phyloP scores from a whole-genome alignment of 164 flowering plant genomes.

The Liquidambar formosana region DNA sequence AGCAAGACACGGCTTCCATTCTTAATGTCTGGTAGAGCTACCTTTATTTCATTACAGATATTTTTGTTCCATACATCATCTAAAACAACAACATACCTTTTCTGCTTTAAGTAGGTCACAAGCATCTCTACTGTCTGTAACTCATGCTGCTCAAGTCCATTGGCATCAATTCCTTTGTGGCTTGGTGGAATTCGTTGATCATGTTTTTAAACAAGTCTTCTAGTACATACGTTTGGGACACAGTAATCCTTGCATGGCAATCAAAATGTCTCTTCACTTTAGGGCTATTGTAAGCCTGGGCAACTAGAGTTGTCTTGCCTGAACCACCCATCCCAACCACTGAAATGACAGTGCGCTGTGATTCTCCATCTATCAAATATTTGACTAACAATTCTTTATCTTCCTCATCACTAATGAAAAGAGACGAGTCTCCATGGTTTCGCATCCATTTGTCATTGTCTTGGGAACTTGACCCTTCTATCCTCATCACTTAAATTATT shows the following conservation, averaged over 20 bases:
- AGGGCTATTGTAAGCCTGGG: constrained; percentile 1
- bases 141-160: constrained; percentile 1
- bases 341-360: constrained; percentile 3
- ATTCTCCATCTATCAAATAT: not conserved
- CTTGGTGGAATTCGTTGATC: constrained; percentile 4
- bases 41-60: constrained; percentile 4
- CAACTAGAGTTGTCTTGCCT: no score
- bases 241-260: no score
- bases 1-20: constrained; percentile 13
- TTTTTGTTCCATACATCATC: constrained; percentile 12
- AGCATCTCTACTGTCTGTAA: constrained; percentile 7
- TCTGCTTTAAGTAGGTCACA: constrained; percentile 3
- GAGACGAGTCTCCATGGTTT: not conserved
- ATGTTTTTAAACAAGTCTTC: constrained; percentile 3
- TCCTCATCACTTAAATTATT: not conserved
- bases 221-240: constrained; percentile 1
- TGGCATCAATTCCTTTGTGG: not conserved
- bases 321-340: constrained; percentile 24
- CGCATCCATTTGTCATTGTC: not conserved
- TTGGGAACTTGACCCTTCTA: not conserved
- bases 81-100: constrained; percentile 15
- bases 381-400: not conserved
- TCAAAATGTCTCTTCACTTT: no score
- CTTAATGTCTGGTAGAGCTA: not conserved
- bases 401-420: not conserved